Evolutionary conservation across 2,329 filamentous ascomycete species (phyloP), one percentile per base, ranked within the genome.

Genomic region (Aureobasidium zeae): DNA sequence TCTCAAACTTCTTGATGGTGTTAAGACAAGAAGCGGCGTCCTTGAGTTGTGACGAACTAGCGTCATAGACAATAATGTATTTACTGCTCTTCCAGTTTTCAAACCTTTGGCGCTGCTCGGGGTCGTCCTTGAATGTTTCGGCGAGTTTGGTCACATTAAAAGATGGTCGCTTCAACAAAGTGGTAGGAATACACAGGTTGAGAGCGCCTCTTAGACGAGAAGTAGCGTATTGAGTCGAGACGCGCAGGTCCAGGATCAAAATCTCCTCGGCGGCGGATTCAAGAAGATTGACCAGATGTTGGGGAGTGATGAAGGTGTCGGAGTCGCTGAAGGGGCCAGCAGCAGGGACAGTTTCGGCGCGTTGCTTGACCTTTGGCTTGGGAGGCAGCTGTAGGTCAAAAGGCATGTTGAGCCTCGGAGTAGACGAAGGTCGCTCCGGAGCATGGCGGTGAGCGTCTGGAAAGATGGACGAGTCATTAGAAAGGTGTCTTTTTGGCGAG

Each of bases 101-200:
- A 55, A 98, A 95, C 47, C 72, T 81, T 8, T 70, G 70, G 51
- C 81, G 79, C 47, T 89, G 81, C 2, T 71, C 64, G 5, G 81
- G 75, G 15, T 41, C 32, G 11, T 74, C 75, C 48, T 85, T 82
- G 58, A 98, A 93, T 0, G 86, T 95, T 49, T 88, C 83, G 52
- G 85, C 78, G 22, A 98, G 69, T 58, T 93, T 95, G 49, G 87
- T 73, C 10, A 94, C 75, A 53, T 89, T 89, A 63, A 93, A 96
- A 0, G 87, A 93, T 1, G 86, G 81, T 37, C 91, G 74, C 63
- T 96, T 96, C 13, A 98, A 66, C 11, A 98, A 68, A 0, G 89
- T 96, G 0, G 91, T 96, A 0, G 91, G 91, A 48, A 96, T 94
- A 58, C 91, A 96, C 4, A 98, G 69, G 58, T 93, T 96, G 22